Evolutionary conservation across 768 basidiomycete genomes (phyloP).

Genomic region (Pleurotus sapidus): DNA sequence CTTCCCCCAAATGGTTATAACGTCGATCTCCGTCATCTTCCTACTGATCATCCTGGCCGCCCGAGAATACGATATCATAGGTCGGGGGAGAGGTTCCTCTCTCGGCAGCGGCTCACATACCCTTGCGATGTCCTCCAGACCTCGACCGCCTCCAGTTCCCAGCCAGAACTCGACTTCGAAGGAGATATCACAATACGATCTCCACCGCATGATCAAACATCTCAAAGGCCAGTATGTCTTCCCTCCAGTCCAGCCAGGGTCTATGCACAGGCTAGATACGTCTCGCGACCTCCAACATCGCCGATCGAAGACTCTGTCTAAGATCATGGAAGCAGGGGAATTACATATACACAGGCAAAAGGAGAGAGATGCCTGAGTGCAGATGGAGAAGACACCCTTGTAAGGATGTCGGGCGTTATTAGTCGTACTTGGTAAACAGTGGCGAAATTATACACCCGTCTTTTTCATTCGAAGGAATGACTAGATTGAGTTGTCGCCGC

Average conservation of each 20-base stretch:
- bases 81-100: conserved; percentile 3
- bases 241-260: conserved; percentile 29
- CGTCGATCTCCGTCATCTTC: conserved; percentile 35
- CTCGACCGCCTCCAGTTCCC: conserved; percentile 28
- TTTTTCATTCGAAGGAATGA: too few relatives aligned
- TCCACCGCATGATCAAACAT: conserved; percentile 31
- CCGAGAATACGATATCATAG: conserved; percentile 33
- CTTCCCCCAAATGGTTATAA: conserved; percentile 56
- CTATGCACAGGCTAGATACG: neutral
- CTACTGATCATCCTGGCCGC: conserved; percentile 39
- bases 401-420: too few relatives aligned
- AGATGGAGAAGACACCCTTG: too few relatives aligned
- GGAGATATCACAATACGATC: conserved; percentile 36
- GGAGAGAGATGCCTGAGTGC: too few relatives aligned
- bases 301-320: conserved; percentile 1
- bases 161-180: conserved; percentile 23
- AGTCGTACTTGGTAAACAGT: too few relatives aligned
- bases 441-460: too few relatives aligned
- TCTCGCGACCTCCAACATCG: neutral
- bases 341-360: neutral
- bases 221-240: conserved; percentile 39
- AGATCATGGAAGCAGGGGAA: conserved; percentile 5
- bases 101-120: neutral
- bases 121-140: neutral
- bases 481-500: too few relatives aligned